Evolutionary conservation across 139 green algal species (phyloP), one percentile per base, ranked within the genome.

Genomic region (Chloropicon primus): DNA sequence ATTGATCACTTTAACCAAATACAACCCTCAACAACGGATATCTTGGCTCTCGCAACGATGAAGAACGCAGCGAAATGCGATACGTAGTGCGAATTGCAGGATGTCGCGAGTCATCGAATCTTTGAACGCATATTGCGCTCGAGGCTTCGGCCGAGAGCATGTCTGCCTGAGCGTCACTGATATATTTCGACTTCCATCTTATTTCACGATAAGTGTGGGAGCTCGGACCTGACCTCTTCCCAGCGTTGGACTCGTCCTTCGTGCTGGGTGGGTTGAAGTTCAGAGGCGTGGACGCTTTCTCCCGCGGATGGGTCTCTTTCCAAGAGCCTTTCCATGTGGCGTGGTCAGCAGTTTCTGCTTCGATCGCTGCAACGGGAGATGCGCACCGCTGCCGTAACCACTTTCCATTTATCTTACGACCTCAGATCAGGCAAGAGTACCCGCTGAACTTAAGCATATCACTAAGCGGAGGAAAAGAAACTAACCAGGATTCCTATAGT

Each of bases 401-500:
- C 24, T 26, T 82, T 89, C 91, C 17, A 62, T 62, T 62, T 62
- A 62, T 62, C 41, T 62, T 62, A 62, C 85, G 88, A 92, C 88
- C 88, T 94, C 85, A 94, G 87, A 82, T 96, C 89, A 96, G 88
- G 86, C 88, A 92, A 94, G 88, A 87, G 74, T 87, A 96, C 90
- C 90, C 87, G 90, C 88, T 89, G 90, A 96, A 94, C 86, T 94
- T 94, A 93, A 96, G 89, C 91, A 96, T 94, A 94, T 96, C 89
- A 93, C 86, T 96, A 93, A 91, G 89, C 91, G 86, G 91, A 94
- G 91, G 91, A 96, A 94, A 93, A 96, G 87, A 94, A 94, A 94
- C 85, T 93, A 96, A 96, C 88, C 74, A 93, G 84, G 90, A 94
- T 96, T 91, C 88, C 88, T 89, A 81, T 94, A 94, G 89, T 94